These are phyloP conservation scores for Suillus placidus DNA, from an alignment of 768 basidiomycete species.

Conservation along the genomic window DNA sequence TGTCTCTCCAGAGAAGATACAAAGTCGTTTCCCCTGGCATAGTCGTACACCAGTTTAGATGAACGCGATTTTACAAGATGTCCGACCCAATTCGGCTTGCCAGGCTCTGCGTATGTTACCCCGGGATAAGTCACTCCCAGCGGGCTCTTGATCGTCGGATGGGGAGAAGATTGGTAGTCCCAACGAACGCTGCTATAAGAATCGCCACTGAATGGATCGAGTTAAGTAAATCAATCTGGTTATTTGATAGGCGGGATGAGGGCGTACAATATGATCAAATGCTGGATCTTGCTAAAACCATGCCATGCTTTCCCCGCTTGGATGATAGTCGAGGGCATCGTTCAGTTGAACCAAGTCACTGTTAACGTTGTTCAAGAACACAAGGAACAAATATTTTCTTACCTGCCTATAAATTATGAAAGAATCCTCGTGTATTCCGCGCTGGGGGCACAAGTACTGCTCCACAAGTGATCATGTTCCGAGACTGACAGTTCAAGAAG, in stretches of 20 bases:
- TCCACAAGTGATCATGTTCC: conserved; percentile 4
- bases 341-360: background rate
- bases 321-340: conserved; percentile 16
- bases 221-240: background rate
- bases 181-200: conserved; percentile 47
- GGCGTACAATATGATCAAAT: conserved; percentile 58
- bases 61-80: conserved; percentile 47
- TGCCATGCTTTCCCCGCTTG: conserved; percentile 39
- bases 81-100: conserved; percentile 64
- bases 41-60: conserved; percentile 57
- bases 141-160: conserved; percentile 46
- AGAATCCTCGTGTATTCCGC: conserved; percentile 2
- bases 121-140: conserved; percentile 56
- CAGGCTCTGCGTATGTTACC: conserved; percentile 41
- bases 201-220: conserved; percentile 52
- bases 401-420: background rate
- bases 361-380: background rate
- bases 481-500: conserved; percentile 1
- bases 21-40: conserved; percentile 56
- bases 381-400: background rate
- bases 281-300: conserved; percentile 43
- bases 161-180: conserved; percentile 17
- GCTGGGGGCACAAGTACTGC: background rate
- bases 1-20: conserved; percentile 46
- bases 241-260: background rate